Conservation (phyloP, 2,329 filamentous ascomycete genomes). For the Aureobasidium uvarum region DNA sequence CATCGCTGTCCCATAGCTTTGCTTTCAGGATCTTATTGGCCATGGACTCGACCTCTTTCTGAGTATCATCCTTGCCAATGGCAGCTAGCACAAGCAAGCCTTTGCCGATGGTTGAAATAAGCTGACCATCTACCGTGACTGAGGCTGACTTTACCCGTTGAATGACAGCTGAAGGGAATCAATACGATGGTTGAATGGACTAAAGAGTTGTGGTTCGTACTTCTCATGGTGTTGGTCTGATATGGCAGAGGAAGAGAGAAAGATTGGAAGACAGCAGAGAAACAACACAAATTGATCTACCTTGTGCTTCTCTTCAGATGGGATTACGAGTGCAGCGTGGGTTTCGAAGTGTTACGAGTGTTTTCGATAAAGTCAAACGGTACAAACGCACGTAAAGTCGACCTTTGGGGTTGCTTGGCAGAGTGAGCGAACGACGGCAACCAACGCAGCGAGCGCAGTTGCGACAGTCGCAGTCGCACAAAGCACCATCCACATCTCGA, state of each 20-base stretch:
- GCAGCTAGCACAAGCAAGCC: conserved; percentile 90
- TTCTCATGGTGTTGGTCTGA: conserved; percentile 41
- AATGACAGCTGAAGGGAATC: conserved; percentile 66
- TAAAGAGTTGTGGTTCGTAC: conserved; percentile 33
- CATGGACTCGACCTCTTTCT: conserved; percentile 80
- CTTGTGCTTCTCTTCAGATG: conserved; percentile 9
- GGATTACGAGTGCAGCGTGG: neutral
- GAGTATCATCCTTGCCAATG: conserved; percentile 83
- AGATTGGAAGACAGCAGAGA: neutral
- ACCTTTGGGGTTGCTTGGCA: conserved; percentile 12
- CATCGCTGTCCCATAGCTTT: conserved; percentile 85
- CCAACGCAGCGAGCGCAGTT: conserved; percentile 9
- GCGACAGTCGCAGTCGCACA: conserved; percentile 22
- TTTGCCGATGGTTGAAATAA: conserved; percentile 87
- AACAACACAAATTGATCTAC: conserved; percentile 16
- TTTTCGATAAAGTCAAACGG: conserved; percentile 20
- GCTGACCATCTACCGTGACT: conserved; percentile 86
- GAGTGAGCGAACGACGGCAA: conserved; percentile 7
- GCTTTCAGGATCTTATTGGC: conserved; percentile 85
- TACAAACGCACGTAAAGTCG: conserved; percentile 9
- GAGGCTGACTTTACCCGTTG: conserved; percentile 94
- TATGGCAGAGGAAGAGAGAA: neutral
- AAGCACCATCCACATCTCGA: conserved; percentile 14
- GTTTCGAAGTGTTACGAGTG: neutral
- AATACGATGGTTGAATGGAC: conserved; percentile 28